Percentiles rank a stretch among this genome's conserved stretches.
Conservation (phyloP, 768 basidiomycete genomes). For the Pholiota microspora region DNA sequence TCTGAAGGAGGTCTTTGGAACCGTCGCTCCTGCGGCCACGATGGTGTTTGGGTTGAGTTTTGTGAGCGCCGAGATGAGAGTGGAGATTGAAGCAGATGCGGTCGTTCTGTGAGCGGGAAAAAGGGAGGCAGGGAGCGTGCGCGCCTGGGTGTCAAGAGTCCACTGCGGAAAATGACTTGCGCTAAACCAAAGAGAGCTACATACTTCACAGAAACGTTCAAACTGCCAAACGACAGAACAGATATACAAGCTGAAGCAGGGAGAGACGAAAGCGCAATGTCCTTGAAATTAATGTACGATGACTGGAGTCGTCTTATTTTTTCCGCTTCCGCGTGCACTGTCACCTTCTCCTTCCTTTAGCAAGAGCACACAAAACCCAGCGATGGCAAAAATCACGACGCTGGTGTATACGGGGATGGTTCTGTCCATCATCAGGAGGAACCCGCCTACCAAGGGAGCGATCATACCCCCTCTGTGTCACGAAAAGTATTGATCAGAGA, state of each 20-base stretch:
- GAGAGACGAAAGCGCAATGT: background rate
- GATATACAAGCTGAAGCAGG: too few species aligned
- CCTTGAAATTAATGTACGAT: slow-evolving; percentile 9
- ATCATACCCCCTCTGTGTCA: slow-evolving; percentile 79
- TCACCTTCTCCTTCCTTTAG: slow-evolving; percentile 52
- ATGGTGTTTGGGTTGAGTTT: slow-evolving; percentile 51
- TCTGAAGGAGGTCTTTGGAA: slow-evolving; percentile 42
- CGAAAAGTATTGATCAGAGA: slow-evolving; percentile 5
- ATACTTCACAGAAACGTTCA: too few species aligned
- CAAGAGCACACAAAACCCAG: slow-evolving; percentile 60
- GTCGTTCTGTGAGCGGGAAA: slow-evolving; percentile 24
- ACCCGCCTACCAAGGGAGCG: slow-evolving; percentile 77
- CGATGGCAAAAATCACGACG: slow-evolving; percentile 60
- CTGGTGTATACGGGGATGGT: slow-evolving; percentile 79
- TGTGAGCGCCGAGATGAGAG: slow-evolving; percentile 46
- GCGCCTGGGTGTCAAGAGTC: too few species aligned
- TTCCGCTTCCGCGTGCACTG: slow-evolving; percentile 18
- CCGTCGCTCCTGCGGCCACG: slow-evolving; percentile 46
- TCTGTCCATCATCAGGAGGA: slow-evolving; percentile 61
- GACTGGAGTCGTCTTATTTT: slow-evolving; percentile 7
- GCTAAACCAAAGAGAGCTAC: too few species aligned
- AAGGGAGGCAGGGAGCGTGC: too few species aligned
- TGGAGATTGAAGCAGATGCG: slow-evolving; percentile 57
- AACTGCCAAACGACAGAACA: too few species aligned
- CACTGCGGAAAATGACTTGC: too few species aligned